Percentiles rank a stretch among this genome's conserved stretches.
phyloP scores from a whole-genome alignment of 2,329 filamentous ascomycete species.

The Colletotrichum lentis region DNA sequence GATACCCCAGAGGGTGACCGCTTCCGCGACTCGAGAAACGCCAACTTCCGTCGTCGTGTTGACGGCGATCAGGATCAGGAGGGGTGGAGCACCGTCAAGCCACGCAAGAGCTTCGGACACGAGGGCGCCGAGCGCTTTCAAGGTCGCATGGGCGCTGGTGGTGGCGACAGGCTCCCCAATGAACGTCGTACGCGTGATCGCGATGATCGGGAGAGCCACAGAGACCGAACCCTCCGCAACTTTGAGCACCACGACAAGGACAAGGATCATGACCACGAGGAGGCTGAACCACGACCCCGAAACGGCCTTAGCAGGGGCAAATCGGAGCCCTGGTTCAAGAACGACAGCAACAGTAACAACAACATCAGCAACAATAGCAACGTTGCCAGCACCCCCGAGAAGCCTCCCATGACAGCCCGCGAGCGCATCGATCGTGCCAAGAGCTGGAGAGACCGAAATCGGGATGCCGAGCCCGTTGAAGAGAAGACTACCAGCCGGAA shows the following conservation, averaged over 20 bases:
- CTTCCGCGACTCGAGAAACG: conserved; percentile 57
- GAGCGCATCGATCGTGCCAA: conserved; percentile 67
- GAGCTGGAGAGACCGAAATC: conserved; percentile 67
- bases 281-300: conserved; percentile 64
- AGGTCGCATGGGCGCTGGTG: conserved; percentile 68
- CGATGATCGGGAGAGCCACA: conserved; percentile 63
- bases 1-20: conserved; percentile 62
- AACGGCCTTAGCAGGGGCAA: conserved; percentile 72
- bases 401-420: conserved; percentile 51
- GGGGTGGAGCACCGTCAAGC: conserved; percentile 78
- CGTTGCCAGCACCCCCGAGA: conserved; percentile 35
- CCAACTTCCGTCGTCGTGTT: conserved; percentile 60
- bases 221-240: conserved; percentile 56
- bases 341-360: conserved; percentile 55
- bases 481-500: conserved; percentile 66
- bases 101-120: conserved; percentile 76
- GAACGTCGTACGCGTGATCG: conserved; percentile 60
- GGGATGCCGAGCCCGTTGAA: conserved; percentile 48
- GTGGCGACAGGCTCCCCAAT: conserved; percentile 54
- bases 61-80: conserved; percentile 70
- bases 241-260: conserved; percentile 65
- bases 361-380: conserved; percentile 45
- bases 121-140: conserved; percentile 77
- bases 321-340: conserved; percentile 79
- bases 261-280: conserved; percentile 58